Evolutionary conservation across 495 filamentous ascomycete genomes (phyloP), one percentile per base, ranked within the genome.

Genomic region (Aspergillus taichungensis): DNA sequence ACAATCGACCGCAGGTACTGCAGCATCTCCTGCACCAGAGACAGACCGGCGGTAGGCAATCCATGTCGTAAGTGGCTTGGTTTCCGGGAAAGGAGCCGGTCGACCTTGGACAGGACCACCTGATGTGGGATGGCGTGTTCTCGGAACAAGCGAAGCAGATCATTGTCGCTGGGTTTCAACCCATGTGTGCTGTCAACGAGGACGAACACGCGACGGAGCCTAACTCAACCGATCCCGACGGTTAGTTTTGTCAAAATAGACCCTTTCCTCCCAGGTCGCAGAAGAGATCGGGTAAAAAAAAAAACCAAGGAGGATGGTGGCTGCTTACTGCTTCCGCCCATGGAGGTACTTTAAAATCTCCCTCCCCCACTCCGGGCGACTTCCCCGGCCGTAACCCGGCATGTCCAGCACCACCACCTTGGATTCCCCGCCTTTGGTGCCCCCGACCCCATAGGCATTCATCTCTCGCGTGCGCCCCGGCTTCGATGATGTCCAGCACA

Each of bases 301-400:
- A 10, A 45, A 37, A 40, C 4, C 7, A 13, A 24, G n/a, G 11
- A 11, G n/a, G 18, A 24, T 24, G 18, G 18, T 24, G 9, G 30
- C 50, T 12, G 65, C 77, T 40, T 61, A 77, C 78, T 89, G 79
- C 53, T 72, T 80, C 45, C 90, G 72, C 36, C 74, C 69, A 30
- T 69, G 65, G 27, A 96, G 57, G 69, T 94, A 96, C 62, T 94
- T 88, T 63, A 85, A 73, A 50, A 94, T 89, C 65, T 96, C 83
- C 49, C 66, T 63, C 2, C 92, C 92, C 91, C 91, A 96, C 51
- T 82, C 83, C 34, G 73, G 60, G 36, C 78, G 67, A 56, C 84
- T 87, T 5, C 78, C 84, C 43, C 83, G 73, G 5, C 94, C 92
- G 56, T 98, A 98, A 2, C 92, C 94, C 6, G 92, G 94, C 87